Evolutionary conservation across 163 green algal genomes (phyloP).

Genomic region (Scenedesmus sp.): DNA sequence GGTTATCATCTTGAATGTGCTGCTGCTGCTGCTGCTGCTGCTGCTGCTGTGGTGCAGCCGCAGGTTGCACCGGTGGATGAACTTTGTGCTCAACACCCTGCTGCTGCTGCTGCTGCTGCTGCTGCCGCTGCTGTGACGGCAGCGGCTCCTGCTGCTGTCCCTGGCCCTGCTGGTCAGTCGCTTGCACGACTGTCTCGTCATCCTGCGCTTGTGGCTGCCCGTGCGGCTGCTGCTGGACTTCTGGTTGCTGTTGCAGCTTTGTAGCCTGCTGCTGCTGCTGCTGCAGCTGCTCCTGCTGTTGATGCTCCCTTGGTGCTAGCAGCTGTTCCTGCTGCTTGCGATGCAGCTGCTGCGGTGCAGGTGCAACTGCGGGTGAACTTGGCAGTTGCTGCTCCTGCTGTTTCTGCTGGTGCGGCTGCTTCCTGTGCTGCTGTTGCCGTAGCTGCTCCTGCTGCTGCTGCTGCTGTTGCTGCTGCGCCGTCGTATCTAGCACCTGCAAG

Average conservation of each 20-base stretch:
- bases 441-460: background rate
- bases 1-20: background rate
- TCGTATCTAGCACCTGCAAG: background rate
- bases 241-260: background rate
- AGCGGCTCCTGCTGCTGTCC: background rate
- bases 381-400: background rate
- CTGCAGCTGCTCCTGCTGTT: constrained; percentile 11
- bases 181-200: background rate
- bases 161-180: background rate
- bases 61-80: background rate
- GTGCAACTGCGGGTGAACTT: background rate
- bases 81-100: background rate
- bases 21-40: constrained; percentile 32
- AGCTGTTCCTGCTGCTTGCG: constrained; percentile 3
- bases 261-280: background rate
- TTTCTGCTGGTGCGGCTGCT: background rate
- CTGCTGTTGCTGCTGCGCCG: background rate
- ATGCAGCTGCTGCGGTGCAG: background rate
- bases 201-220: background rate
- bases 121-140: background rate
- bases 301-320: background rate
- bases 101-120: constrained; percentile 24
- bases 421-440: constrained; percentile 9
- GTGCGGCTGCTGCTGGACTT: constrained; percentile 5
- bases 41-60: background rate